A percentile compares a stretch with the other conserved stretches of the same genome.
Evolutionary conservation across 257 asterid species (phyloP).

Genomic region (Solanum arcanum): DNA sequence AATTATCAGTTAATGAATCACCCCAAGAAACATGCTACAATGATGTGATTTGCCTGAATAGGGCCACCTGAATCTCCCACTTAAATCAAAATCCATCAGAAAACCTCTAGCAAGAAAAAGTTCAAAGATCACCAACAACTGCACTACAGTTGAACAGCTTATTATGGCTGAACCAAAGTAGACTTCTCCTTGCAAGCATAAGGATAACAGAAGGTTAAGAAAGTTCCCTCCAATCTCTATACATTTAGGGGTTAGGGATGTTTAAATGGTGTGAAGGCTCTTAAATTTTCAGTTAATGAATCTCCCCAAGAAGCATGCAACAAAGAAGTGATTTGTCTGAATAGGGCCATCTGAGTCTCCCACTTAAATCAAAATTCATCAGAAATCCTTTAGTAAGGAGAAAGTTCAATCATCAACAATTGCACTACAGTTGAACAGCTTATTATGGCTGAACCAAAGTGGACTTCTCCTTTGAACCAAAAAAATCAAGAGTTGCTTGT

Average conservation of each 20-base stretch:
- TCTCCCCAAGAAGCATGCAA: constrained; percentile 17
- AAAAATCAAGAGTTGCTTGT: constrained; percentile 22
- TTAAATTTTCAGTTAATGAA: constrained; percentile 23
- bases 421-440: constrained; percentile 19
- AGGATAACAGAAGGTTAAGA: no score
- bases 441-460: constrained; percentile 20
- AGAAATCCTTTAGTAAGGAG: constrained; percentile 23
- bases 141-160: constrained; percentile 21
- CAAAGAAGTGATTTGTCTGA: background rate
- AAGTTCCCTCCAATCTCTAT: background rate
- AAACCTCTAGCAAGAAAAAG: constrained; percentile 21
- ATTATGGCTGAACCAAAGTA: constrained; percentile 19
- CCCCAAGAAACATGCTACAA: constrained; percentile 27
- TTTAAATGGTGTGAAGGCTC: constrained; percentile 26
- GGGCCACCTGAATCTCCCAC: constrained; percentile 23
- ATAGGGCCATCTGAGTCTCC: constrained; percentile 18
- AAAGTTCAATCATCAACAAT: constrained; percentile 26
- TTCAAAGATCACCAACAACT: constrained; percentile 23
- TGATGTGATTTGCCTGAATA: background rate
- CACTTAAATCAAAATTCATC: constrained; percentile 31
- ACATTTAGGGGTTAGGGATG: constrained; percentile 8
- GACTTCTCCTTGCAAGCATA: constrained; percentile 33
- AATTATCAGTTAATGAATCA: constrained; percentile 28
- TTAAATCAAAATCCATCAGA: constrained; percentile 31
- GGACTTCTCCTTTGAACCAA: constrained; percentile 38